Percentiles rank a stretch among this genome's conserved stretches.
phyloP scores from a whole-genome alignment of 306 rosid species.

The Comarum palustre region DNA sequence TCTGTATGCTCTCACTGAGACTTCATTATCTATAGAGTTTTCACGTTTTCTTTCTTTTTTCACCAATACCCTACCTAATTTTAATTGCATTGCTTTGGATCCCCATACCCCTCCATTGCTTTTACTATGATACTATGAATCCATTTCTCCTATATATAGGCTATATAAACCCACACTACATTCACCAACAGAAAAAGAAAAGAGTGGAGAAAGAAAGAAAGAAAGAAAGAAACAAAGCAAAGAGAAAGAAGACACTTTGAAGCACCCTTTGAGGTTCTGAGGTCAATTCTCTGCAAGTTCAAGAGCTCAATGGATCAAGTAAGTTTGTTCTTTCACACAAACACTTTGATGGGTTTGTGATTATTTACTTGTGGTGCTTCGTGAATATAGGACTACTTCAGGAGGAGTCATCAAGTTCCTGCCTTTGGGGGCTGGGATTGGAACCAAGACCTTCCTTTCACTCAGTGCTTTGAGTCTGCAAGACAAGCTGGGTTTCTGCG shows the following conservation, averaged over 20 bases:
- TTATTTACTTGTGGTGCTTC: neutral
- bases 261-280: slow-evolving; percentile 18
- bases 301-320: slow-evolving; percentile 19
- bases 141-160: slow-evolving; percentile 30
- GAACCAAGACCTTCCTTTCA: slow-evolving; percentile 74
- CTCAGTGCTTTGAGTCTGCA: slow-evolving; percentile 84
- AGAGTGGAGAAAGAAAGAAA: neutral
- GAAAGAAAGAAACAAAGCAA: neutral
- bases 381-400: slow-evolving; percentile 48
- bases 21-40: slow-evolving; percentile 37
- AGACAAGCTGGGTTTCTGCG: slow-evolving; percentile 52
- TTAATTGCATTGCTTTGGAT: slow-evolving; percentile 26
- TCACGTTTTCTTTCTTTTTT: slow-evolving; percentile 24
- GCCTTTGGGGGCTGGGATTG: slow-evolving; percentile 96
- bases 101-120: slow-evolving; percentile 23
- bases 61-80: slow-evolving; percentile 18
- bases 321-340: neutral
- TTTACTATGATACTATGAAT: slow-evolving; percentile 13
- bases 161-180: slow-evolving; percentile 34
- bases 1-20: slow-evolving; percentile 45
- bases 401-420: slow-evolving; percentile 60
- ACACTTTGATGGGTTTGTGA: neutral
- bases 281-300: slow-evolving; percentile 11
- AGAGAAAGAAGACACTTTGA: slow-evolving; percentile 7
- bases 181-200: slow-evolving; percentile 9